Conservation (phyloP, 2,329 filamentous ascomycete genomes). For the Neofusicoccum sp. region DNA sequence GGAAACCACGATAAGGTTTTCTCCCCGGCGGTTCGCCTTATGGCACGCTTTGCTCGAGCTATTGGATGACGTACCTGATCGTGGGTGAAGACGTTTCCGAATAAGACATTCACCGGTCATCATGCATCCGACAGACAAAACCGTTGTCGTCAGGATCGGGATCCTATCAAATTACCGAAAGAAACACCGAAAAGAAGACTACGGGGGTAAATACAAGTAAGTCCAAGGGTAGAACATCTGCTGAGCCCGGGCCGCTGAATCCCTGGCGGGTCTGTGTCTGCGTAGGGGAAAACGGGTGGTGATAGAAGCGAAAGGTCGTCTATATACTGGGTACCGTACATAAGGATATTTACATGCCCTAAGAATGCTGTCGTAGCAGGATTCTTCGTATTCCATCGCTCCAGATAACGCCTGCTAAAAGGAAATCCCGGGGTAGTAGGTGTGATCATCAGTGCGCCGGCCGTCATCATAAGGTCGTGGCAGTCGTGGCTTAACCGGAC, state of each 20-base stretch:
- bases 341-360: slow-evolving; percentile 12
- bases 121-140: neutral
- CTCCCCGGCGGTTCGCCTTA: neutral
- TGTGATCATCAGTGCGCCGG: slow-evolving; percentile 12
- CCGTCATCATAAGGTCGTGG: slow-evolving; percentile 15
- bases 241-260: neutral
- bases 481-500: slow-evolving; percentile 1
- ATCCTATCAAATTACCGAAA: slow-evolving; percentile 1
- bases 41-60: neutral
- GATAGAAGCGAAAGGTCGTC: slow-evolving; percentile 2
- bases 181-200: neutral
- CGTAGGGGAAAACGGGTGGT: neutral
- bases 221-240: neutral
- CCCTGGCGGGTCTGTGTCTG: neutral
- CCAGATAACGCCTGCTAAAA: neutral
- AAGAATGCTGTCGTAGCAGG: slow-evolving; percentile 2
- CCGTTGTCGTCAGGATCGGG: neutral
- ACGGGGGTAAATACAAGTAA: neutral
- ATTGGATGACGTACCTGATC: too few species aligned
- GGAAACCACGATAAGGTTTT: neutral
- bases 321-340: slow-evolving; percentile 12
- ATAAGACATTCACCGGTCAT: neutral
- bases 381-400: slow-evolving; percentile 3
- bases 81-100: neutral
- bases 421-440: slow-evolving; percentile 12